Evolutionary conservation across 2,329 filamentous ascomycete species (phyloP), one percentile per base, ranked within the genome.

Genomic region (Coleophoma eucalyptorum): DNA sequence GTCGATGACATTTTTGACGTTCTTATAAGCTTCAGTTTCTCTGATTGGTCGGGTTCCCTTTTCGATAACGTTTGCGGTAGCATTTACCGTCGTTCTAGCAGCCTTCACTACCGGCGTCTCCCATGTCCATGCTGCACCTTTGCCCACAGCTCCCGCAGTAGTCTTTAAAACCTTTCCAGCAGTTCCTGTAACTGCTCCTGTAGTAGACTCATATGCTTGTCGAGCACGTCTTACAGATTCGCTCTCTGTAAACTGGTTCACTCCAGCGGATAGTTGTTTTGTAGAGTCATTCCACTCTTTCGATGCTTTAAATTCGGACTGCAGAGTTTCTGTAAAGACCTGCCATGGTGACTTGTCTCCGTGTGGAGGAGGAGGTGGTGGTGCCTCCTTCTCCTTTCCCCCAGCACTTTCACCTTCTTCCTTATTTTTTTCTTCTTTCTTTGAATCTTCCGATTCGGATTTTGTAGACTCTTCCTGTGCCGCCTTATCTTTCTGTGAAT

Each of bases 201-300:
- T 90, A 7, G 92, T 92, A 59, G 89, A 86, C 64, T 90, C 85
- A 67, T 96, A 97, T 7, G 90, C 93, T 59, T 90, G 85, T 58
- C 89, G 84, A 31, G 93, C 94, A 62, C 84, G 84, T 65, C 90
- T 87, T 15, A 99, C 89, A 16, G 87, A 89, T 65, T 97, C 92
- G 65, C 91, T 97, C 72, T 97, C 93, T 32, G 86, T 86, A 66
- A 99, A 94, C 63, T 97, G 86, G 65, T 96, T 87, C 16, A 93
- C 90, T 5, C 88, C 89, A 45, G 89, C 90, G 16, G 90, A 89
- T 40, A 99, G 81, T 58, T 94, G 90, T 75, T 99, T 97, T 40
- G 93, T 99, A 41, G 90, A 96, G 67, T 99, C 94, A 65, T 99
- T 96, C 94, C 94, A 99, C 69, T 99, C 94, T 67, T 97, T 96